Base-by-base conservation (phyloP, 2,329 filamentous ascomycete species). In the Colletotrichum brevisporum region DNA sequence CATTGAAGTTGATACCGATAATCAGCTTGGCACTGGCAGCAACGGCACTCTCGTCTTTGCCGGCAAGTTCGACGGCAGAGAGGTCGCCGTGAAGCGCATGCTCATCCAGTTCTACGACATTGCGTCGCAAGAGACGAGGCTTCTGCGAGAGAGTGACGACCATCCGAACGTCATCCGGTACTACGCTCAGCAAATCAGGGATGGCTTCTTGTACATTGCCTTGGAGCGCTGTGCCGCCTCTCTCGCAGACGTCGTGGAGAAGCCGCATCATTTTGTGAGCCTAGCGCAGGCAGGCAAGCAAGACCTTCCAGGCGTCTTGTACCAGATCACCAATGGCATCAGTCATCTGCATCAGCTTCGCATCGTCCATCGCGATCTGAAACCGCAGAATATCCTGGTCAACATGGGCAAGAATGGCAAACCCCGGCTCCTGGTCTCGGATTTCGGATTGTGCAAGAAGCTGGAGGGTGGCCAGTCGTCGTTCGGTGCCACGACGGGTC, bases 371-470 rank as follows among this genome's bases (percentile, higher is more conserved):
- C 93, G 96, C 61, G 96, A 99, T 77, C 88, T 99, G 75, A 99
- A 99, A 79, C 96, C 96, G 0, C 96, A 99, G 76, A 99, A 99
- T 74, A 98, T 99, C 58, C 86, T 99, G 1, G 94, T 98, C 68
- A 89, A 90, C 41, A 90, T 91, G 83, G 90, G 87, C 73, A 90
- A 91, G 74, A 87, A 90, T 68, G 89, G 89, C 50, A 89, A 86
- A 43, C 91, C 94, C 26, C 91, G 95, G n/a, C 86, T 99, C 45
- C 89, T 99, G 5, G 97, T 99, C 43, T 98, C 96, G 0, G 96
- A 99, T 79, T 99, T 99, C 81, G 96, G 96, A 6, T 88, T 99
- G 0, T 98, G 96, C 80, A 99, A 98, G 85, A 98, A 98, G 76
- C 84, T 99, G 16, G 96, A 98, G 72, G 94, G 94, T 63, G 94